Evolutionary conservation across 2,329 filamentous ascomycete species (phyloP).

Genomic region (Aspergillus bombycis): DNA sequence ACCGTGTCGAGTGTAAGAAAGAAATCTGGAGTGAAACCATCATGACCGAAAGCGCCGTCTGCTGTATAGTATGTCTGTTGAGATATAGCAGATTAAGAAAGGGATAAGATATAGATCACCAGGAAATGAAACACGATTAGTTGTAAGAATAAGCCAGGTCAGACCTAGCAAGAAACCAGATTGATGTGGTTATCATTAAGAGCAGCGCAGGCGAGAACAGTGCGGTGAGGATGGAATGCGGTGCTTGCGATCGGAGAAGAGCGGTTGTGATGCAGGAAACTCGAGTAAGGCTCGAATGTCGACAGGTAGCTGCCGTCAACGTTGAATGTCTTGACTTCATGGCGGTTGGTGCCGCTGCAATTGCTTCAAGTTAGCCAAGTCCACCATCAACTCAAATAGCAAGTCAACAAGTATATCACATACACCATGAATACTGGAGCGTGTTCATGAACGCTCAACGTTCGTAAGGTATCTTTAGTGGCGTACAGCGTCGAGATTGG

Average conservation of each 20-base stretch:
- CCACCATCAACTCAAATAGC: background rate
- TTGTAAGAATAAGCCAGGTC: background rate
- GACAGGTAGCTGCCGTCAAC: slow-evolving; percentile 79
- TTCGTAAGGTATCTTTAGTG: slow-evolving; percentile 77
- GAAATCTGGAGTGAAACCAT: background rate
- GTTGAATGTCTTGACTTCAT: slow-evolving; percentile 91
- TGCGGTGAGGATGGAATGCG: slow-evolving; percentile 92
- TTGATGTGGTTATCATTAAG: slow-evolving; percentile 89
- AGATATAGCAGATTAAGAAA: background rate
- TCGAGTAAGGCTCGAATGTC: slow-evolving; percentile 84
- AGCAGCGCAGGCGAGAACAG: slow-evolving; percentile 85
- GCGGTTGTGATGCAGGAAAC: slow-evolving; percentile 79
- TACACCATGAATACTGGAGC: slow-evolving; percentile 93
- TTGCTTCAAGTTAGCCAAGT: slow-evolving; percentile 17
- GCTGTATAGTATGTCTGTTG: background rate
- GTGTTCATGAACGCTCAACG: slow-evolving; percentile 92
- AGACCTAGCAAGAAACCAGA: slow-evolving; percentile 69
- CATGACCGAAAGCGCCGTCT: background rate
- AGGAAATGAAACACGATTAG: slow-evolving; percentile 1
- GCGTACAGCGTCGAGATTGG: slow-evolving; percentile 74
- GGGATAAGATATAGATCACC: background rate
- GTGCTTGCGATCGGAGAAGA: slow-evolving; percentile 83
- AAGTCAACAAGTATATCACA: slow-evolving; percentile 43
- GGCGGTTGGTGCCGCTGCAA: slow-evolving; percentile 78
- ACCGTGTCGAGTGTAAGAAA: background rate